Conservation (phyloP, 169 alveolate genomes). For the Plasmodium sp. region DNA sequence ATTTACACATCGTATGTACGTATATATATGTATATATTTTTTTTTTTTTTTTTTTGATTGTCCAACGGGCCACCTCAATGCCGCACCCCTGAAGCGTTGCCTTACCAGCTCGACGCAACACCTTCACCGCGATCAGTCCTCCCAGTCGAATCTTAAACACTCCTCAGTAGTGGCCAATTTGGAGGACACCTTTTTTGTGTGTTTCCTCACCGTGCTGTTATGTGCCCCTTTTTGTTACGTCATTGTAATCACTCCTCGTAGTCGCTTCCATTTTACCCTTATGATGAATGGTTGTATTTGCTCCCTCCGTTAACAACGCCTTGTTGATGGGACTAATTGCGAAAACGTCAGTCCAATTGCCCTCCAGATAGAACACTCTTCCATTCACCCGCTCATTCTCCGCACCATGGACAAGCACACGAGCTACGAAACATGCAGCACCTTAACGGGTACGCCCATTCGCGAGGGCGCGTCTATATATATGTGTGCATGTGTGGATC, state of each 20-base stretch:
- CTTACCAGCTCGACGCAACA: background rate
- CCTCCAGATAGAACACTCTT: background rate
- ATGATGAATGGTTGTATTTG: background rate
- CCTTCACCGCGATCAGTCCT: background rate
- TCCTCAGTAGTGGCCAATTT: background rate
- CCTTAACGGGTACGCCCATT: conserved; percentile 11
- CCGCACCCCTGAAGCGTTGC: background rate
- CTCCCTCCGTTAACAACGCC: background rate
- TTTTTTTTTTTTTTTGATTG: too few species aligned
- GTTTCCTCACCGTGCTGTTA: background rate
- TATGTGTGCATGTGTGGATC: background rate
- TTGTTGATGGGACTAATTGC: background rate
- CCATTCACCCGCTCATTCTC: background rate
- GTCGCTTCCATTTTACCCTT: background rate
- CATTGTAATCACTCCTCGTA: background rate
- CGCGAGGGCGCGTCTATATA: background rate
- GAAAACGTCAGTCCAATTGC: background rate
- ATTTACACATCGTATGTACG: background rate
- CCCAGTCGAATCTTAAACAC: background rate
- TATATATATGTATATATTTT: too few species aligned
- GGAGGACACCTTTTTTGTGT: background rate
- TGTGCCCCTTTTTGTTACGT: background rate
- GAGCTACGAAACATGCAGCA: conserved; percentile 56
- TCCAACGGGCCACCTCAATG: background rate
- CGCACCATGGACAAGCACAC: background rate